Evolutionary conservation across 2,329 filamentous ascomycete genomes (phyloP), one percentile per base, ranked within the genome.

Genomic region (Fusarium sp.): DNA sequence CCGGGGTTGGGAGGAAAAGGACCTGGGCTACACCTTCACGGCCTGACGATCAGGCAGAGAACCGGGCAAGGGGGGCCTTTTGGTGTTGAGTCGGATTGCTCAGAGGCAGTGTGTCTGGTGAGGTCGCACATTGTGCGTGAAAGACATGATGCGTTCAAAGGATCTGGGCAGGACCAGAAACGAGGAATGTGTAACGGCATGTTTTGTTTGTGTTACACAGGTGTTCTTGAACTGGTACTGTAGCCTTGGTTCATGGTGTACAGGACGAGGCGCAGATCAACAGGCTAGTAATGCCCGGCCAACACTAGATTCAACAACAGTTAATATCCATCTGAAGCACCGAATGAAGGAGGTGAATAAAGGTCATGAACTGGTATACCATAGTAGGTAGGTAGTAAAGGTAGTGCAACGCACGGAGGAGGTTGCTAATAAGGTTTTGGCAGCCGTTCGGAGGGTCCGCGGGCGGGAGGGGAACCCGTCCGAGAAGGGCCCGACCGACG

Each of bases 201-300:
- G 72, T 64, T 76, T 63, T 74, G 74, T 74, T 80, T 79, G 76
- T 75, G 78, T 77, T 58, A 66, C 77, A 75, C 70, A 69, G 50
- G 59, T 30, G 30, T 59, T 48, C 45, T 52, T 70, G 48, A 63
- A 41, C 43, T 58, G 65, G 64, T 48, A 25, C 43, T 48, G 20
- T 71, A 66, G 60, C 62, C 70, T 71, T 66, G 66, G 66, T 73
- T 70, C 34, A 56, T 23, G 25, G 48, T 32, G 63, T 66, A 62
- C 43, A 61, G 23, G n/a, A 64, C 35, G n/a, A 32, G 30, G 18
- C 30, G 61, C 25, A 50, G 45, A 18, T 18, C 45, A 50, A 23
- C 30, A 34, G 50, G 50, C 27, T 20, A 54, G 10, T 4, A 30
- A 54, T 34, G 50, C 18, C 50, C 50, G 11, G 9, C 9, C 18